Evolutionary conservation across 169 alveolate species (phyloP), one percentile per base, ranked within the genome.

Genomic region (Theileria annulata): DNA sequence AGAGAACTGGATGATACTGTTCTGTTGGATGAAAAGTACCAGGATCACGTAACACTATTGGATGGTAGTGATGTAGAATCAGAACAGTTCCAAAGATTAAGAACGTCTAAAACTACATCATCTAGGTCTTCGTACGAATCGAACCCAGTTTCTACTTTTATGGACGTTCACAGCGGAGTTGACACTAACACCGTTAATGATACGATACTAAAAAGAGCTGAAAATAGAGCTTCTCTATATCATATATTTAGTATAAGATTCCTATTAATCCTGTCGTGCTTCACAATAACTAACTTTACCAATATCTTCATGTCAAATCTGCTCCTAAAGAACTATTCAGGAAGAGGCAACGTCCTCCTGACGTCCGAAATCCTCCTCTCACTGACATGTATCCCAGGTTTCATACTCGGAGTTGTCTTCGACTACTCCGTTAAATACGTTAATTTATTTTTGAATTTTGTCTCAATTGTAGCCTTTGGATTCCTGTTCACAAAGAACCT

Each of bases 301-400:
- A 59, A 59, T 8, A 28, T 59, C 3, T 59, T 59, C 48, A 59
- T 59, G 68, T 28, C 68, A 59, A 59, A 59, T 30, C 13, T 59
- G 68, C 42, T 59, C 42, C 68, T 59, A 8, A 59, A 59, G 42
- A 28, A 59, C 15, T 59, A 59, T 59, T 28, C 33, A 28, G 42
- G 42, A 28, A 59, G 68, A 28, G 68, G 42, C 3, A 59, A 59
- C 2, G 42, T 59, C 2, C 42, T 59, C 48, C 13, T 59, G n/a
- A 28, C 42, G 15, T 59, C 68, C 37, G 68, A 59, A 19, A 59
- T 59, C 13, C 68, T 59, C 6, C 42, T 59, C 15, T 59, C 68
- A 28, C 68, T 59, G 68, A 28, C 33, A 31, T 59, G 33, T 59
- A 31, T 59, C 48, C 68, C 68, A 28, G 68, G 68, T 28, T 28